These are phyloP conservation scores for Brassica rapa DNA, from an alignment of 345 rosid species.

Conservation along the genomic window DNA sequence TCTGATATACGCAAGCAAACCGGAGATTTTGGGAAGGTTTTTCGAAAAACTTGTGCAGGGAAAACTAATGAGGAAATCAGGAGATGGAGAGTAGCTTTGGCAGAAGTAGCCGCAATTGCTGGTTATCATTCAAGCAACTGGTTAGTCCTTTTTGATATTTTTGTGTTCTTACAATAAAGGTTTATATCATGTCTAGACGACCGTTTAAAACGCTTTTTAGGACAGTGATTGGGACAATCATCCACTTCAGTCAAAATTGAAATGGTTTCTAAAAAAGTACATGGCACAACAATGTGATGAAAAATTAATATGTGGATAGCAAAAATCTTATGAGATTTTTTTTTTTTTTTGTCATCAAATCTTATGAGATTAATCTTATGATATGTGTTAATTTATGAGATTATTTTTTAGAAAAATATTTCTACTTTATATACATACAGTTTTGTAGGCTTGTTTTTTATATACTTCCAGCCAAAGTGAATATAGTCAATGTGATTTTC, in stretches of 20 bases:
- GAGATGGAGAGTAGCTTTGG: conserved; percentile 23
- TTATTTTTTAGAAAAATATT: not conserved
- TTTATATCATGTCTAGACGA: not conserved
- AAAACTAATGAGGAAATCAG: not conserved
- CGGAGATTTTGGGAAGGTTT: not conserved
- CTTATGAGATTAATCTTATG: no score
- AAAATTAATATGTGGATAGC: not conserved
- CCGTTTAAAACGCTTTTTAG: not conserved
- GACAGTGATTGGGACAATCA: not conserved
- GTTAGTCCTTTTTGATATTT: conserved; percentile 5
- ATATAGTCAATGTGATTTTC: not conserved
- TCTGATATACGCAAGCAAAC: not conserved
- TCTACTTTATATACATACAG: not conserved
- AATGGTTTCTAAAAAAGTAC: not conserved
- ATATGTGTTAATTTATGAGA: not conserved
- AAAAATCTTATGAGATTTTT: no score
- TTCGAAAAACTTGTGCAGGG: not conserved
- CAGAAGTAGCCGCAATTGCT: conserved; percentile 14
- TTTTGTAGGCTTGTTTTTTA: not conserved
- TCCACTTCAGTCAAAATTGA: not conserved
- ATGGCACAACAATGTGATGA: not conserved
- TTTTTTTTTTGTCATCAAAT: no score
- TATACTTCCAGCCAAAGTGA: not conserved
- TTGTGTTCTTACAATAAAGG: not conserved
- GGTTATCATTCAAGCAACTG: conserved; percentile 27